These are phyloP conservation scores for Pestalotiopsis sp. DNA, from an alignment of 2,329 filamentous ascomycete species.

Conservation along the genomic window DNA sequence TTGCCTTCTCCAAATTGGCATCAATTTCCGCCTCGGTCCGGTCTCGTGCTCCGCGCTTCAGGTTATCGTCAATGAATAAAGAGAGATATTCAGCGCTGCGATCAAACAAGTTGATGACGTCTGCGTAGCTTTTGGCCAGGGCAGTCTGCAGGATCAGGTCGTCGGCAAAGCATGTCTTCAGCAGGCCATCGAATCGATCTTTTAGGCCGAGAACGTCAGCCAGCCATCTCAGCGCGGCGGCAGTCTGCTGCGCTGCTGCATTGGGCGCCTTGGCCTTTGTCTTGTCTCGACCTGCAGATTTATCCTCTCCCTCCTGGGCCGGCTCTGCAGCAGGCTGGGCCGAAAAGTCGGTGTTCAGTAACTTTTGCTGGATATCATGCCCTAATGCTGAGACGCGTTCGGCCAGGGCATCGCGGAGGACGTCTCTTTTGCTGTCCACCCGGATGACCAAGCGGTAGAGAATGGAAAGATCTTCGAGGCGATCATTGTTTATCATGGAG, in stretches of 20 bases:
- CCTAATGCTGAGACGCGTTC: conserved; percentile 79
- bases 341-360: conserved; percentile 60
- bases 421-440: conserved; percentile 74
- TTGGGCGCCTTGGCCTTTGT: conserved; percentile 53
- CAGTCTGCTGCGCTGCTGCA: conserved; percentile 76
- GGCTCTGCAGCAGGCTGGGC: conserved; percentile 35
- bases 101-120: conserved; percentile 90
- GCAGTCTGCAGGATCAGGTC: conserved; percentile 81
- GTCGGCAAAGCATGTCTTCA: conserved; percentile 70
- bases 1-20: conserved; percentile 82
- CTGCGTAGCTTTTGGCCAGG: conserved; percentile 83
- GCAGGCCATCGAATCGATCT: conserved; percentile 85
- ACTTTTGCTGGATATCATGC: conserved; percentile 74
- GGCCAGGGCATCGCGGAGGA: conserved; percentile 73
- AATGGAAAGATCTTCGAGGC: conserved; percentile 75
- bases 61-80: conserved; percentile 93
- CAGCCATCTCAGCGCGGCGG: conserved; percentile 91
- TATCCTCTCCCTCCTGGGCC: conserved; percentile 38
- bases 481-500: conserved; percentile 91
- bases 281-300: conserved; percentile 46
- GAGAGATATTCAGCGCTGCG: conserved; percentile 92
- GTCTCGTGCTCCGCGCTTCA: conserved; percentile 91
- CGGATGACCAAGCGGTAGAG: conserved; percentile 79
- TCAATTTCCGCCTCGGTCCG: conserved; percentile 92
- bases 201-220: conserved; percentile 87